Percentiles rank a stretch among this genome's conserved stretches.
These are phyloP conservation scores for Metschnikowia lachancei DNA, from an alignment of 805 yeast genomes.

Conservation along the genomic window DNA sequence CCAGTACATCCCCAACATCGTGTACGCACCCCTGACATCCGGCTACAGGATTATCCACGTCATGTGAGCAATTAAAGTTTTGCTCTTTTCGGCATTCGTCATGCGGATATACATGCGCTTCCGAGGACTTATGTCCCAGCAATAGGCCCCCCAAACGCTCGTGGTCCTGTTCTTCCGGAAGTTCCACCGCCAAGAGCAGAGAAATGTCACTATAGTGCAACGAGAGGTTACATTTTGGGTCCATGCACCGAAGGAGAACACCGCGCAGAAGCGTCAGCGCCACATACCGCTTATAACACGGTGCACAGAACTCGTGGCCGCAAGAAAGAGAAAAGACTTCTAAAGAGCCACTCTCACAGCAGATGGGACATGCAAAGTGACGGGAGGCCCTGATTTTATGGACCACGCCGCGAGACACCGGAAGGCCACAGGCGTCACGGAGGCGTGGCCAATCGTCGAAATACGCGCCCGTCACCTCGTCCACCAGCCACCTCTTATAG, in stretches of 20 bases:
- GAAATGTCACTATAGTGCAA: conserved; percentile 44
- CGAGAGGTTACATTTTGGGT: conserved; percentile 47
- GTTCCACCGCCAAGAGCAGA: conserved; percentile 4
- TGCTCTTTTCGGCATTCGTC: no score
- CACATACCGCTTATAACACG: conserved; percentile 66
- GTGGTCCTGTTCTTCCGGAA: not conserved
- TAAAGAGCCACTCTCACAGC: conserved; percentile 54
- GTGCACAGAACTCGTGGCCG: conserved; percentile 64
- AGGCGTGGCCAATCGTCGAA: conserved; percentile 31
- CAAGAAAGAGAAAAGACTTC: conserved; percentile 57
- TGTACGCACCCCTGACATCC: no score
- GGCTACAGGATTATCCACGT: no score
- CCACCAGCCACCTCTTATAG: conserved; percentile 38
- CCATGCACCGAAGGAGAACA: conserved; percentile 62
- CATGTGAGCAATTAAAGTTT: no score
- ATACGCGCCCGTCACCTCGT: conserved; percentile 36
- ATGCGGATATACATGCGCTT: no score
- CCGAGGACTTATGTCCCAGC: no score
- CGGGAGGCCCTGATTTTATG: not conserved
- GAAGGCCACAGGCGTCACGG: conserved; percentile 29
- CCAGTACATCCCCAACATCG: no score
- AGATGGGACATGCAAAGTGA: conserved; percentile 57
- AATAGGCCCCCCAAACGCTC: no score
- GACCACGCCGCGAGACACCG: not conserved
- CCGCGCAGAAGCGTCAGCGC: conserved; percentile 43